A percentile compares a stretch with the other conserved stretches of the same genome.
These are phyloP conservation scores for Bolboschoenoplectus hybrid DNA, from an alignment of 202 grass and related monocot genomes.

Conservation along the genomic window DNA sequence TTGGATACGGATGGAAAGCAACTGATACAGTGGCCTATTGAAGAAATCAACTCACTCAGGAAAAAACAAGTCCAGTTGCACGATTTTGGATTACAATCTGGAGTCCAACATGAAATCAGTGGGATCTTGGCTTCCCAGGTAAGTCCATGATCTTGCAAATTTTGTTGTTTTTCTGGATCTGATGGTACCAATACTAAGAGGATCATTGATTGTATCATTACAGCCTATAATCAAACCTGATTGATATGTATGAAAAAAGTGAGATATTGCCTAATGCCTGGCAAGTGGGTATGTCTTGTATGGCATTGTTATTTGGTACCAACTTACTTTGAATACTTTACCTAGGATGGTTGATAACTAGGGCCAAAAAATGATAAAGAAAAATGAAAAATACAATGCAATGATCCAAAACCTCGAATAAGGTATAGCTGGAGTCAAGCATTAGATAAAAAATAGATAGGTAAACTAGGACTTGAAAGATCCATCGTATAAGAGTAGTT, in stretches of 20 bases:
- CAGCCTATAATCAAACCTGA: neutral
- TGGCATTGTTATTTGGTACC: neutral
- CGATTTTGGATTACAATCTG: slow-evolving; percentile 38
- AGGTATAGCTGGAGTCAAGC: neutral
- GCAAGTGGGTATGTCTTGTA: neutral
- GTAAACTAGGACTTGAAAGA: neutral
- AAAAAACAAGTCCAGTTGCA: slow-evolving; percentile 39
- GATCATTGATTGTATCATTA: neutral
- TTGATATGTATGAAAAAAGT: neutral
- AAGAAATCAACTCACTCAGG: slow-evolving; percentile 76
- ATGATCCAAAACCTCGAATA: neutral
- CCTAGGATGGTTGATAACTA: neutral
- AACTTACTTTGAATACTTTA: neutral
- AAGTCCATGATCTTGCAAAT: neutral
- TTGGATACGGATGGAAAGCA: slow-evolving; percentile 63
- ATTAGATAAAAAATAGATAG: neutral
- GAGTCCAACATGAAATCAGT: slow-evolving; percentile 56
- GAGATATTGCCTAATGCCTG: neutral
- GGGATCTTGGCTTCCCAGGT: slow-evolving; percentile 53
- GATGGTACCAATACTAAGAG: neutral
- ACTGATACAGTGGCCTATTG: slow-evolving; percentile 67
- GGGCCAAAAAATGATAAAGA: neutral
- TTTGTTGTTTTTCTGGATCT: neutral
- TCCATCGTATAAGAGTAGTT: neutral
- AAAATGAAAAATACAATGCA: neutral